A percentile compares a stretch with the other conserved stretches of the same genome.
Evolutionary conservation across 495 filamentous ascomycete species (phyloP).

Genomic region (Xylaria intraflava): DNA sequence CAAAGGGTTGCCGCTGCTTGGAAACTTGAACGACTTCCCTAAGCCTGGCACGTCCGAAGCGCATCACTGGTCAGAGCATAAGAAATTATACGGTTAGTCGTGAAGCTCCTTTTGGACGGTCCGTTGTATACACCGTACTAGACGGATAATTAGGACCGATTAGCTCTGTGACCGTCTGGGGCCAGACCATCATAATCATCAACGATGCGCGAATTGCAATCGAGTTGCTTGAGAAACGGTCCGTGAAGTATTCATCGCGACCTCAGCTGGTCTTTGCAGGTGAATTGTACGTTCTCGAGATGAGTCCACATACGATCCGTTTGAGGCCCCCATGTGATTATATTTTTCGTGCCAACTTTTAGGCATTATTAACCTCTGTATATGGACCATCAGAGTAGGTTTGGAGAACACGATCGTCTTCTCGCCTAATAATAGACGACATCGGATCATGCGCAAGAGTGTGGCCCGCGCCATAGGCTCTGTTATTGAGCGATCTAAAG

Average conservation of each 20-base stretch:
- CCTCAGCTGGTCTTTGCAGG: constrained; percentile 30
- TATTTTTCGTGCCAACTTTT: neutral
- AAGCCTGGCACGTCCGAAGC: constrained; percentile 32
- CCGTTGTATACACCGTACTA: neutral
- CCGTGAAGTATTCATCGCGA: constrained; percentile 38
- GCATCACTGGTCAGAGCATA: constrained; percentile 46
- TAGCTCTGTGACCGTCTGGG: constrained; percentile 46
- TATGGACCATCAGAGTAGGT: constrained; percentile 11
- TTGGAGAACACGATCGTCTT: constrained; percentile 34
- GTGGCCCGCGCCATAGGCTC: constrained; percentile 27
- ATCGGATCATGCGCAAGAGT: constrained; percentile 38
- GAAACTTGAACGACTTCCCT: constrained; percentile 43
- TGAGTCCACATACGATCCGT: neutral
- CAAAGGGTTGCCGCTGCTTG: constrained; percentile 36
- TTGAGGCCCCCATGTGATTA: no score
- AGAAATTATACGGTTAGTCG: constrained; percentile 39
- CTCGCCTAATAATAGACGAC: constrained; percentile 31
- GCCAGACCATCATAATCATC: constrained; percentile 43
- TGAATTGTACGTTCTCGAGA: constrained; percentile 31
- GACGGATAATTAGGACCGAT: constrained; percentile 33
- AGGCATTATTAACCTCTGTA: neutral
- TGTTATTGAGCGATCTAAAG: constrained; percentile 30
- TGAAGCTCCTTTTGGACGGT: neutral
- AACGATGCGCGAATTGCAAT: constrained; percentile 37
- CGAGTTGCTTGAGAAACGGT: constrained; percentile 44